phyloP scores from a whole-genome alignment of 2,329 filamentous ascomycete species.

The Colletotrichum viniferum region DNA sequence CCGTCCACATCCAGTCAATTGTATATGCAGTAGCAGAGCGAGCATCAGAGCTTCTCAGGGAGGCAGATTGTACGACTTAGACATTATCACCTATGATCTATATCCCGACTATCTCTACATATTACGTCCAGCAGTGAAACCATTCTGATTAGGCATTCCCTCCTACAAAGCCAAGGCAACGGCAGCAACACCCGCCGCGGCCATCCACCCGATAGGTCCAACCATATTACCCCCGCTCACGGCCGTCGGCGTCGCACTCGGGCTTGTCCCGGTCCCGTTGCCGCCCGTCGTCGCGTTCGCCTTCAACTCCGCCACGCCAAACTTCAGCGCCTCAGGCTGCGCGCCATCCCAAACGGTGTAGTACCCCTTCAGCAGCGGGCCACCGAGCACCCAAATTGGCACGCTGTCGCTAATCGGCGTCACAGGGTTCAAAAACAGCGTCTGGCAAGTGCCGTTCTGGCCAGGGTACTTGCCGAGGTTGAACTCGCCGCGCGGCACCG shows the following conservation, averaged over 20 bases:
- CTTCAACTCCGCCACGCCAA: not conserved
- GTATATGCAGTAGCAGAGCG: constrained; percentile 41
- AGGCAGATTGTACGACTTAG: not conserved
- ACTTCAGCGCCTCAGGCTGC: not conserved
- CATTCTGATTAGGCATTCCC: too few species aligned
- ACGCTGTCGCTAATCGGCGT: not conserved
- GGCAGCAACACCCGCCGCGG: not conserved
- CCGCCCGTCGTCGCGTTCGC: not conserved
- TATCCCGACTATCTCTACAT: not conserved
- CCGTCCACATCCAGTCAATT: constrained; percentile 29
- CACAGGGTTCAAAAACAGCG: not conserved
- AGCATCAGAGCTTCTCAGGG: constrained; percentile 20
- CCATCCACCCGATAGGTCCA: not conserved
- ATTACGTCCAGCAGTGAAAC: not conserved
- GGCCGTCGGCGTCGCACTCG: not conserved
- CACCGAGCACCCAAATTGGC: not conserved
- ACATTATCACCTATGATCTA: not conserved
- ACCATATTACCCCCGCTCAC: not conserved
- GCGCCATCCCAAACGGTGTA: not conserved
- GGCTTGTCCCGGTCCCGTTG: not conserved
- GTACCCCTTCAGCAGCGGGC: not conserved
- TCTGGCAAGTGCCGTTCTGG: not conserved
- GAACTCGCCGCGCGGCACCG: constrained; percentile 31
- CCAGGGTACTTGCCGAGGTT: constrained; percentile 35
- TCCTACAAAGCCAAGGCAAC: not conserved